phyloP scores from a whole-genome alignment of 2,329 filamentous ascomycete genomes.

The Sclerotinia spermophila region DNA sequence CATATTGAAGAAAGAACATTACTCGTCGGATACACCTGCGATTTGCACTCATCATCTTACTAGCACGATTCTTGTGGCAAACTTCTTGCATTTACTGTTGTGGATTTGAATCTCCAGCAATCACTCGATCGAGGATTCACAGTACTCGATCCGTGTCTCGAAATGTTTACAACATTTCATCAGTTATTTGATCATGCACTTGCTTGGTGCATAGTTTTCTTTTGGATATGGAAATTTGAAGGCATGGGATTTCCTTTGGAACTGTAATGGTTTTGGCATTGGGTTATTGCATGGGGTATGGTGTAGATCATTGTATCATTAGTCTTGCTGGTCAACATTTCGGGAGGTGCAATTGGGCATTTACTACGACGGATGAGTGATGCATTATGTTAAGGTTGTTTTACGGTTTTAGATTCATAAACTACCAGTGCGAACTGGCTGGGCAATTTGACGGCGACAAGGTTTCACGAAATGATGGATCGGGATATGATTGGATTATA shows the following conservation, averaged over 20 bases:
- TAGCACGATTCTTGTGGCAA: background rate
- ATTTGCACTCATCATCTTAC: background rate
- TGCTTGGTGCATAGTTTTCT: background rate
- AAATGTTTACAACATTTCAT: background rate
- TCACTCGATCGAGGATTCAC: background rate
- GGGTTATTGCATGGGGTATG: background rate
- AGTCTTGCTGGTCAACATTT: background rate
- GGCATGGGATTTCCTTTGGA: background rate
- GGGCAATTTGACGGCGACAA: background rate
- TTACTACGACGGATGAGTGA: background rate
- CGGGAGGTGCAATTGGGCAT: background rate
- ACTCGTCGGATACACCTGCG: conserved; percentile 65
- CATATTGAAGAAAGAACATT: conserved; percentile 61
- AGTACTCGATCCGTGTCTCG: background rate
- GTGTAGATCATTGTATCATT: background rate
- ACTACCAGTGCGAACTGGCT: conserved; percentile 8
- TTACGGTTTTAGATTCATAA: conserved; percentile 2
- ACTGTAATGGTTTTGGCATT: background rate
- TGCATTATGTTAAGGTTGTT: background rate
- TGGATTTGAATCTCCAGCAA: background rate
- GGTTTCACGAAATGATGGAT: background rate
- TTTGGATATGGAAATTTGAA: background rate
- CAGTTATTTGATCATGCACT: background rate
- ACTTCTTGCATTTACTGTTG: background rate
- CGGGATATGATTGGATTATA: background rate